Conservation (phyloP, 129 eudicot species). For the Pittosporum tobira region DNA sequence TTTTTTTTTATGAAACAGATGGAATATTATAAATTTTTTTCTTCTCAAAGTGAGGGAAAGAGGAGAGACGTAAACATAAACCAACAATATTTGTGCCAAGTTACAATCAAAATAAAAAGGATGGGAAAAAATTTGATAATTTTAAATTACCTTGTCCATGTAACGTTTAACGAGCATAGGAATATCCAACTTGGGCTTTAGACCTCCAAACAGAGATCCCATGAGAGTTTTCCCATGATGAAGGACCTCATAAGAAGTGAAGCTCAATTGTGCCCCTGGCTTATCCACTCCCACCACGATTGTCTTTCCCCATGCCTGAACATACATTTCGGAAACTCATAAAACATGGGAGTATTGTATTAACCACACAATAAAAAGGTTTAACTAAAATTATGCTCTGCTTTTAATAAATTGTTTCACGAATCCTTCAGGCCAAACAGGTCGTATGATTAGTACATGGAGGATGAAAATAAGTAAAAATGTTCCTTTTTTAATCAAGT, state of each 20-base stretch:
- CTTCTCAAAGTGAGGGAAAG: too few species aligned
- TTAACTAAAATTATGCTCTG: neutral
- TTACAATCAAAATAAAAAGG: neutral
- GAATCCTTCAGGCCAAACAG: neutral
- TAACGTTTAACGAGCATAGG: constrained; percentile 50
- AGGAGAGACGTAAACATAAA: too few species aligned
- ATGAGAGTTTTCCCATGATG: constrained; percentile 38
- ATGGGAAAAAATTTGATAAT: neutral
- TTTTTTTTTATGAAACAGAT: too few species aligned
- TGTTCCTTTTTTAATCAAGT: too few species aligned
- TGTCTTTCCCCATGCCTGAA: constrained; percentile 91
- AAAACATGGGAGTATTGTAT: neutral
- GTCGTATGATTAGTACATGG: neutral
- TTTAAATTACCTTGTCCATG: constrained; percentile 48
- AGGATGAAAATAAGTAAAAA: neutral
- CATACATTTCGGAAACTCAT: neutral
- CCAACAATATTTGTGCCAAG: too few species aligned
- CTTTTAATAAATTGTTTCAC: neutral
- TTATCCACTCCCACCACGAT: constrained; percentile 56
- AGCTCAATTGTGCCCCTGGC: constrained; percentile 40
- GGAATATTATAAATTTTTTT: too few species aligned
- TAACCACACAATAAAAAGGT: neutral
- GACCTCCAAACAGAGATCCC: constrained; percentile 68
- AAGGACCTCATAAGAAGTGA: constrained; percentile 44
- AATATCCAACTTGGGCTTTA: constrained; percentile 66